Conservation (phyloP, 73 alveolate genomes). For the Urostyla sp. region DNA sequence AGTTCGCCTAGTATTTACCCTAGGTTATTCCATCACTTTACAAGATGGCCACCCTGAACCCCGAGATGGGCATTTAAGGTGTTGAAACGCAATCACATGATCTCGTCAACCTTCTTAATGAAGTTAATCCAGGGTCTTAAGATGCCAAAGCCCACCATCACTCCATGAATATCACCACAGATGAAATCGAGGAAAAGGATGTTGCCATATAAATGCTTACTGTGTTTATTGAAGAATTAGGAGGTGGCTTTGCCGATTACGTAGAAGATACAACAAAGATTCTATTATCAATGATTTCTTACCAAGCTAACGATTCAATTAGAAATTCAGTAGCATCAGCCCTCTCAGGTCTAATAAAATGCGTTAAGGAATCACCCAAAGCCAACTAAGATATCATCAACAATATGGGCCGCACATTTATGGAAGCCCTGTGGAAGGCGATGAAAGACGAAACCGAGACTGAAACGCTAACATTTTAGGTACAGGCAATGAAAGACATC, state of each 20-base stretch:
- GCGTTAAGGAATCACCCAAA: conserved; percentile 64
- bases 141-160: conserved; percentile 33
- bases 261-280: conserved; percentile 80
- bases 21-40: conserved; percentile 83
- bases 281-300: conserved; percentile 73
- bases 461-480: conserved; percentile 71
- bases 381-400: neutral
- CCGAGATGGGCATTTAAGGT: conserved; percentile 71
- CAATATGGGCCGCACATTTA: conserved; percentile 54
- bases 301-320: conserved; percentile 76
- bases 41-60: conserved; percentile 75
- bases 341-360: conserved; percentile 76
- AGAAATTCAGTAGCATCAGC: conserved; percentile 85
- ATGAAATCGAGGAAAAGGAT: conserved; percentile 91
- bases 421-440: conserved; percentile 73
- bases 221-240: conserved; percentile 86
- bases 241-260: conserved; percentile 76
- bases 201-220: conserved; percentile 88
- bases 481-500: conserved; percentile 73
- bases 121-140: conserved; percentile 49
- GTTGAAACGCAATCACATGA: conserved; percentile 47
- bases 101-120: conserved; percentile 72
- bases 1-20: conserved; percentile 75
- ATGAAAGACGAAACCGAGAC: conserved; percentile 79
- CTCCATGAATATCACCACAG: conserved; percentile 61